A percentile compares a stretch with the other conserved stretches of the same genome.
These are phyloP conservation scores for Casuarina equisetifolia DNA, from an alignment of 306 rosid genomes.

Conservation along the genomic window DNA sequence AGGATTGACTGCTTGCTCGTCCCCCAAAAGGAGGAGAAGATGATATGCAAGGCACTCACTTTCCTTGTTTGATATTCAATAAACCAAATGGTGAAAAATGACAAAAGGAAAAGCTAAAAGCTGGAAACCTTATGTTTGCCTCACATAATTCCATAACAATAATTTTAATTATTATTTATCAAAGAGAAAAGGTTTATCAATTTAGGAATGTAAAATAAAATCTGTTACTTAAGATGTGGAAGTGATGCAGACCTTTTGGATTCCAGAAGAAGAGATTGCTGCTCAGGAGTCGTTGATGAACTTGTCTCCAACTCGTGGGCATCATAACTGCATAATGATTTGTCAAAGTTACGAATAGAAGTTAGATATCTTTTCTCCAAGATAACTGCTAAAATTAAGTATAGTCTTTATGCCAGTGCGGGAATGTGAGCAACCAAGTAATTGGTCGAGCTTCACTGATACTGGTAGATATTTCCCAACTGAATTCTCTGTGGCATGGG, in stretches of 20 bases:
- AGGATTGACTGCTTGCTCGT: not conserved
- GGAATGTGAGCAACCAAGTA: not conserved
- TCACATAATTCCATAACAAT: not conserved
- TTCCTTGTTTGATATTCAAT: not conserved
- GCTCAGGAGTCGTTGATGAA: constrained; percentile 63
- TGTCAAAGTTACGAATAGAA: not conserved
- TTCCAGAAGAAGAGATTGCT: constrained; percentile 75
- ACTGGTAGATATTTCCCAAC: not conserved
- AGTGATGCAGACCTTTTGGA: constrained; percentile 66
- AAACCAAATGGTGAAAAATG: not conserved
- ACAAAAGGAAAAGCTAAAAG: not conserved
- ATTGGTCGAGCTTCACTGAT: not conserved
- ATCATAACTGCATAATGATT: constrained; percentile 54
- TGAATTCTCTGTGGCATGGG: not conserved
- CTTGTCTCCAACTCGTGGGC: constrained; percentile 50
- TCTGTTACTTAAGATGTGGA: constrained; percentile 4
- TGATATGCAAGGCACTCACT: not conserved
- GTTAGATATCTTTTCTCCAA: not conserved
- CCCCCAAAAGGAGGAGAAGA: not conserved
- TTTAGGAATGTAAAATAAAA: not conserved
- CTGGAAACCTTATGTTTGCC: not conserved
- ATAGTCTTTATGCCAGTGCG: not conserved
- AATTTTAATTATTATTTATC: not conserved
- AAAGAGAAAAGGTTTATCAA: not conserved
- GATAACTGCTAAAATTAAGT: not conserved